Evolutionary conservation across 768 basidiomycete genomes (phyloP), one percentile per base, ranked within the genome.

Genomic region (Naganishia onofrii): DNA sequence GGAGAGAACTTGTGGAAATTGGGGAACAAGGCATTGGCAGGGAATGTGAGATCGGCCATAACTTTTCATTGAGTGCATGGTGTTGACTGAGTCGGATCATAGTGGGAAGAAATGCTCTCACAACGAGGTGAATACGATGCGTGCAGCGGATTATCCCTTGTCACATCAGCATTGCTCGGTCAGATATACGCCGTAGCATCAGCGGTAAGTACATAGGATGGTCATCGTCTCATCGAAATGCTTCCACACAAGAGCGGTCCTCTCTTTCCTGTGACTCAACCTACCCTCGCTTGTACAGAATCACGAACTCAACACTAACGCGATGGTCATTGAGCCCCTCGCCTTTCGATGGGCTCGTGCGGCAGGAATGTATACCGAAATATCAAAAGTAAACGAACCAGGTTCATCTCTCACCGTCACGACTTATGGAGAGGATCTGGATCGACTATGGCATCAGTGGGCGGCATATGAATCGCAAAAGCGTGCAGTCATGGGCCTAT

Each of bases 401-500:
- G 56, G 26, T 26, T 26, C n/a, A 32, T 21, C 23, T 58, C 56
- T 34, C 23, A 23, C 31, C 21, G 56, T 26, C 23, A 58, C 26
- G 21, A 32, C 23, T 34, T 58, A 7, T 8, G 26, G 31, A 26
- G 23, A 7, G 31, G 56, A 26, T 58, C 56, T 58, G 21, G n/a
- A 23, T 34, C 23, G 34, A 21, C 26, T 34, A 26, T 58, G 56
- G 56, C 56, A 58, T 32, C 31, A 26, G 56, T 58, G 56, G 56
- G 56, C 34, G 19, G n/a, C 26, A 32, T 34, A 26, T 12, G 56
- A 58, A 58, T 28, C 56, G 21, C 56, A 58, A 19, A 26, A 34
- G 34, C 56, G 56, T 58, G 56, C 56, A 23, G 21, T 58, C 56
- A 58, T 58, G n/a, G 56, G 56, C 12, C 56, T 28, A 21, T 58